Percentiles rank a stretch among this genome's conserved stretches.
These are phyloP conservation scores for Pseudogymnoascus sp. DNA, from an alignment of 2,329 filamentous ascomycete genomes.

Conservation along the genomic window DNA sequence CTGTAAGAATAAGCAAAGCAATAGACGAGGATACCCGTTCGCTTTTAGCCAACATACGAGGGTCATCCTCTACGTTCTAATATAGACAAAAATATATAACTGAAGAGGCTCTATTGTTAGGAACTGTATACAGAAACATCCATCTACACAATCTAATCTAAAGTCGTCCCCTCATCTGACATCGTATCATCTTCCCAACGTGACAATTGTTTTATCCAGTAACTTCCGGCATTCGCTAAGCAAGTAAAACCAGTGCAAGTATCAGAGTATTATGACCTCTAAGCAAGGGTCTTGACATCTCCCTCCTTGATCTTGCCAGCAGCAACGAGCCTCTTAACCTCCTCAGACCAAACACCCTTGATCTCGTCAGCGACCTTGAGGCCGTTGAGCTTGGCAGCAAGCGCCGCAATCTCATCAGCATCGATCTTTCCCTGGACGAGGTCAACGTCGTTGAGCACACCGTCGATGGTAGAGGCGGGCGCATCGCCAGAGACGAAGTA, in stretches of 20 bases:
- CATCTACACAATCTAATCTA: slow-evolving; percentile 3
- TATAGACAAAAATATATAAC: not conserved
- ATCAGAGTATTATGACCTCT: slow-evolving; percentile 7
- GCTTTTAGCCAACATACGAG: not conserved
- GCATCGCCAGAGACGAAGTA: slow-evolving; percentile 76
- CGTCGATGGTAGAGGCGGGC: slow-evolving; percentile 70
- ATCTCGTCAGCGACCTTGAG: slow-evolving; percentile 76
- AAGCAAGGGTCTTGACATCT: slow-evolving; percentile 59
- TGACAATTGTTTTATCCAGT: slow-evolving; percentile 17
- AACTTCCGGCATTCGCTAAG: slow-evolving; percentile 9
- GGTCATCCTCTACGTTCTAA: not conserved
- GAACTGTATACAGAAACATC: not conserved
- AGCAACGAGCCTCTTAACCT: slow-evolving; percentile 68
- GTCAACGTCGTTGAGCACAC: slow-evolving; percentile 78
- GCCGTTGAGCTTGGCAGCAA: slow-evolving; percentile 72
- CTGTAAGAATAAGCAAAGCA: not conserved
- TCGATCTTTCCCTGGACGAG: slow-evolving; percentile 81
- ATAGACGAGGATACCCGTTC: not conserved
- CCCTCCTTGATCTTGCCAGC: slow-evolving; percentile 81
- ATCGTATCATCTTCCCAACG: slow-evolving; percentile 7
- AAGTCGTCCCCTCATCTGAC: not conserved
- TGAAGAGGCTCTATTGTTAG: not conserved
- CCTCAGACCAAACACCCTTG: slow-evolving; percentile 70
- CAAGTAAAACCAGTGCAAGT: not conserved
- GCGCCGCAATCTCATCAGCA: slow-evolving; percentile 75